Base-by-base conservation (phyloP, 1,284 basidiomycete genomes). In the Calocybe gambosa region DNA sequence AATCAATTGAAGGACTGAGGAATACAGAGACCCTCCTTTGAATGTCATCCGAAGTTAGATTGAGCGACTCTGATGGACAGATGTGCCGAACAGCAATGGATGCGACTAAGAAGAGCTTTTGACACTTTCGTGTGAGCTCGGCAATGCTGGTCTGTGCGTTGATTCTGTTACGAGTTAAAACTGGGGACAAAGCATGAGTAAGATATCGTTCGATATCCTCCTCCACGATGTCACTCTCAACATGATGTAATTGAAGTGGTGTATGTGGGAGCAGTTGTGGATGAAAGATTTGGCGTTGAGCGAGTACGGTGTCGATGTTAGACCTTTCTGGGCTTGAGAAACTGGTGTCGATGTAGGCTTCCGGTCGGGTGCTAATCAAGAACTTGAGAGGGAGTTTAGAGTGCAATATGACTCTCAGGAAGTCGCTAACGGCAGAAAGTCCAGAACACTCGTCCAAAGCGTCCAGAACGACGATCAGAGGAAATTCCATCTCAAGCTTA, bases 381-480 rank as follows among this genome's bases (percentile, higher is more conserved):
- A 46, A 49, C 34, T 54, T 49, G 6, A 46, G 42, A 5, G 20
- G 20, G 7, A 45, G 45, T 8, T 45, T 41, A 12, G 23, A 31
- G 13, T 36, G 21, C 0, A 49, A n/a, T 3, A 39, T 13, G 9
- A 16, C 33, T 5, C 35, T 39, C 6, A 54, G 26, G 2, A 52
- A 25, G 7, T 50, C 50, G 6, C 50, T 42, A 5, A 54, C 37
- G 8, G 39, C 39, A 1, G 47, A 52, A n/a, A 40, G 39, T 16
- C 54, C 54, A 13, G 28, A 42, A 28, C 54, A 55, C 44, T 55
- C 54, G 20, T 55, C 54, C 2, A 57, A 31, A 26, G 54, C 55
- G 21, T 57, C 55, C 12, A 57, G 43, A 1, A 49, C 41, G 23
- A 57, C 39, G 5, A 53, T 34, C 12, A 47, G 52, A 16, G 47